phyloP scores from a whole-genome alignment of 441 rosid species.

The Theobroma grandiflorum region DNA sequence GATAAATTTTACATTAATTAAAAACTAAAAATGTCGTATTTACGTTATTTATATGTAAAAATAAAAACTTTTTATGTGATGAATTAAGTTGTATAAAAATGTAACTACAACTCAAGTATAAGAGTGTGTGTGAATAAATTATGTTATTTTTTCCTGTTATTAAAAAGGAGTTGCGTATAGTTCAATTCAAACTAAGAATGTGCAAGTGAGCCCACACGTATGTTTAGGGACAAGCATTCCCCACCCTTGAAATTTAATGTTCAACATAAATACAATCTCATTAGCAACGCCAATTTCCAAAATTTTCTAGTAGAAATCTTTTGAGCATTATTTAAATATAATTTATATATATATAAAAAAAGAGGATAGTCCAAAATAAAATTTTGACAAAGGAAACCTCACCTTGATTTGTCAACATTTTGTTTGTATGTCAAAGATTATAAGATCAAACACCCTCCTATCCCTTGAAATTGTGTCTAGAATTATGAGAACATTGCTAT shows the following conservation, averaged over 20 bases:
- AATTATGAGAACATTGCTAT: not conserved
- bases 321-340: not conserved
- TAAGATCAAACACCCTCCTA: not conserved
- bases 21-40: too few species aligned
- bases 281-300: not conserved
- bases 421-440: not conserved
- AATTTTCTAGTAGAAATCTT: too few species aligned
- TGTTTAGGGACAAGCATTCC: not conserved
- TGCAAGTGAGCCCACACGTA: not conserved
- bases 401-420: not conserved
- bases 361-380: not conserved
- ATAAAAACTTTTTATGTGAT: not conserved
- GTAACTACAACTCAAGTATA: too few species aligned
- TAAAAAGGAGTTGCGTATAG: not conserved
- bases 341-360: too few species aligned
- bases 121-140: too few species aligned
- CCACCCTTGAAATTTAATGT: not conserved
- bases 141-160: not conserved
- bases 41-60: too few species aligned
- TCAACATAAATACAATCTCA: conserved; percentile 1
- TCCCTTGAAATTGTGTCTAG: not conserved
- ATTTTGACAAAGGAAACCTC: not conserved
- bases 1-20: too few species aligned
- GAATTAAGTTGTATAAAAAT: not conserved
- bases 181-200: not conserved